Base-by-base conservation (phyloP, 345 rosid genomes). In the Rhizophora mangle region DNA sequence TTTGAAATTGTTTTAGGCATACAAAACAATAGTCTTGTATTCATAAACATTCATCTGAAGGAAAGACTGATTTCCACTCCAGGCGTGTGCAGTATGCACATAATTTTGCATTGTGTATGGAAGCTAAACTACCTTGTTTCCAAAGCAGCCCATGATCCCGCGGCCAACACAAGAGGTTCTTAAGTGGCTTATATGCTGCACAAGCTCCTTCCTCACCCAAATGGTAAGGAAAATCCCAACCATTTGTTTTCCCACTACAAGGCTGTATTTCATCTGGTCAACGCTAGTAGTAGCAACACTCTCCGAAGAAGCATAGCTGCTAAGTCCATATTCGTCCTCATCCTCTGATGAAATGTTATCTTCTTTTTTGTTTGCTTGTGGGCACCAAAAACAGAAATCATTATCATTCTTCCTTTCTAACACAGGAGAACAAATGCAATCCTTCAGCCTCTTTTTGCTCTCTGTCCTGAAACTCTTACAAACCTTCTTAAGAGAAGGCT, bases 211-310 rank as follows among this genome's bases (percentile, higher is more conserved):
- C 76, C 84, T 82, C 85, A 86, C 86, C 99, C 99, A 95, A 24
- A 95, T 84, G 7, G 95, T 88, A 62, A 89, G 82, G 71, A 94
- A 94, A 72, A 95, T 91, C 46, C 99, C 99, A 24, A 95, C 99
- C 99, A 95, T 95, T 83, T 91, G 96, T 78, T 91, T 95, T 63
- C 90, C 87, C 20, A 92, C 88, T 26, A 95, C 83, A 29, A 95
- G 84, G 46, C 99, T 74, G 69, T 87, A 95, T 72, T 86, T 91
- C 84, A 80, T 82, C 67, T 79, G 77, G 79, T 68, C 83, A 37
- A 57, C 72, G 70, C 24, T 51, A 39, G 8, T 63, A 71, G 62
- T 32, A 63, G 61, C 64, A 53, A 70, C 54, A 59, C 69, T 81
- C 63, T 80, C 90, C 5, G 77, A 47, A 62, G 80, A 66, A 60